Evolutionary conservation across 2,329 filamentous ascomycete genomes (phyloP).

Genomic region (Decorospora gaudefroyi): DNA sequence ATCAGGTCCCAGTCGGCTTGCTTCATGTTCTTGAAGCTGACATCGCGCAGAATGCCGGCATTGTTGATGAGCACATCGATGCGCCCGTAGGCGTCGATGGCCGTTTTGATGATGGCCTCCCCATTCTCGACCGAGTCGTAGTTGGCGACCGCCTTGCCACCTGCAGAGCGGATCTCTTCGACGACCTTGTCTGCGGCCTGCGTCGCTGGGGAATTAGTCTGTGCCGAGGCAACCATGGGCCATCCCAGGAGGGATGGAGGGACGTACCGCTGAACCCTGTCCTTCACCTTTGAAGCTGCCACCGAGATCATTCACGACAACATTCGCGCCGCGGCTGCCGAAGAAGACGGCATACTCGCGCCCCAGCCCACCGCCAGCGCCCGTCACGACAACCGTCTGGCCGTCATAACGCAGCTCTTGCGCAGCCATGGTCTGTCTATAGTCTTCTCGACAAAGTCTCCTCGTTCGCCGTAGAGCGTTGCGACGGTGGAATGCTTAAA

Average conservation of each 20-base stretch:
- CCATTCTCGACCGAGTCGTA: conserved; percentile 94
- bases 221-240: conserved; percentile 18
- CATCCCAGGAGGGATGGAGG: neutral
- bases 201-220: conserved; percentile 1
- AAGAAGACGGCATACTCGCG: conserved; percentile 88
- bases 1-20: conserved; percentile 97
- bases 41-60: conserved; percentile 89
- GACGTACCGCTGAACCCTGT: conserved; percentile 75
- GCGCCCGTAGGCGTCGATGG: conserved; percentile 78
- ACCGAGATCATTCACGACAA: conserved; percentile 96
- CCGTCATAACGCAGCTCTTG: conserved; percentile 75
- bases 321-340: conserved; percentile 85
- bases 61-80: conserved; percentile 98
- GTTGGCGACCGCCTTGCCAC: conserved; percentile 96
- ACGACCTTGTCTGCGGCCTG: conserved; percentile 83
- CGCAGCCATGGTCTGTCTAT: conserved; percentile 39
- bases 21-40: conserved; percentile 99
- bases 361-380: conserved; percentile 80
- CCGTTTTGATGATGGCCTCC: conserved; percentile 90
- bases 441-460: conserved; percentile 2
- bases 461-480: conserved; percentile 10
- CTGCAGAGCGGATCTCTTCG: conserved; percentile 79
- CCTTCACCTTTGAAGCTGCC: conserved; percentile 93
- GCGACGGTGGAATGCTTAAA: conserved; percentile 10
- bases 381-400: conserved; percentile 87